Percentiles rank a stretch among this genome's conserved stretches.
Evolutionary conservation across 108 stramenopile species (phyloP).

Genomic region (Aureococcus anophagefferens): DNA sequence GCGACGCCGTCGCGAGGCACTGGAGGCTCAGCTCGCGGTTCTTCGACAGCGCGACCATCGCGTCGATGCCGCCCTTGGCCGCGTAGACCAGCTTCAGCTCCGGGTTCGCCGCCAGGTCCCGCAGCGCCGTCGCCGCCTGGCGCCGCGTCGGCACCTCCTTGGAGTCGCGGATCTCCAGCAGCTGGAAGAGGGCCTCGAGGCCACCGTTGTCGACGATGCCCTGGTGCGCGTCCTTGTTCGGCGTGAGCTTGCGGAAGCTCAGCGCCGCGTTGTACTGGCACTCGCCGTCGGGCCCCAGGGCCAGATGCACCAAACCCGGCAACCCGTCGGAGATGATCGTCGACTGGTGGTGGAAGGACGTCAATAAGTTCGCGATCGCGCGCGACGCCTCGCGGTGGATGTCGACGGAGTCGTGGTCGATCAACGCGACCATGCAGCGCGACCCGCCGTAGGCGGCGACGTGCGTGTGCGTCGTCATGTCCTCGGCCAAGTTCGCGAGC

Average conservation of each 20-base stretch:
- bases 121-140: slow-evolving; percentile 56
- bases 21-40: slow-evolving; percentile 50
- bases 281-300: slow-evolving; percentile 45
- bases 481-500: slow-evolving; percentile 65
- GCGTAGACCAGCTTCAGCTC: slow-evolving; percentile 51
- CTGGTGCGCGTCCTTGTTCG: slow-evolving; percentile 43
- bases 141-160: slow-evolving; percentile 39
- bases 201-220: slow-evolving; percentile 38
- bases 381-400: slow-evolving; percentile 69
- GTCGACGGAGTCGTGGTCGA: slow-evolving; percentile 43
- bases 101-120: slow-evolving; percentile 58
- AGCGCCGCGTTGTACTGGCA: slow-evolving; percentile 61
- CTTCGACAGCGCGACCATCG: slow-evolving; percentile 42
- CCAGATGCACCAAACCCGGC: slow-evolving; percentile 46
- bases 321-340: slow-evolving; percentile 50
- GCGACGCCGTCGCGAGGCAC: slow-evolving; percentile 49
- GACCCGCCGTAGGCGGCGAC: slow-evolving; percentile 38
- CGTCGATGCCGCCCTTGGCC: slow-evolving; percentile 47
- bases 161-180: slow-evolving; percentile 43
- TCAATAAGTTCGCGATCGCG: slow-evolving; percentile 56
- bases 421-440: slow-evolving; percentile 33
- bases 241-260: slow-evolving; percentile 56
- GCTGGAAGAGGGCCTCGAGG: slow-evolving; percentile 43
- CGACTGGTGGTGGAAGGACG: slow-evolving; percentile 47
- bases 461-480: slow-evolving; percentile 52